These are phyloP conservation scores for Polytrichum commune DNA, from an alignment of 225 moss, liverwort and hornwort species.

Conservation along the genomic window DNA sequence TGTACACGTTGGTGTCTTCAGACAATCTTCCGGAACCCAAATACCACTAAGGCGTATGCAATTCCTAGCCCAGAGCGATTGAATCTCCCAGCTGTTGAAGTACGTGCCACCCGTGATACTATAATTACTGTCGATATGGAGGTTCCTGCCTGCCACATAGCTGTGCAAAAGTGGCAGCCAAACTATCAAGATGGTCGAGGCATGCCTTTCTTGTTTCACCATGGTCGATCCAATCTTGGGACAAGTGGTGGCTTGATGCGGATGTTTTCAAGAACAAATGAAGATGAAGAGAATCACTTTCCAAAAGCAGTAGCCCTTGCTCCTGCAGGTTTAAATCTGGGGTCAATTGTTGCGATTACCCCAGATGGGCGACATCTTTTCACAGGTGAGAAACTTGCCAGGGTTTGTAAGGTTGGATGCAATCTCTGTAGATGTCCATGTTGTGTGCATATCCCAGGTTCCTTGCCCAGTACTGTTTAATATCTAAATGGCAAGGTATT, in stretches of 20 bases:
- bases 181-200: constrained; percentile 87
- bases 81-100: constrained; percentile 72
- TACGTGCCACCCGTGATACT: constrained; percentile 66
- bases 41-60: constrained; percentile 74
- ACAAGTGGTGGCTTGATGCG: constrained; percentile 73
- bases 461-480: no score
- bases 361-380: constrained; percentile 78
- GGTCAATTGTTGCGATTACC: constrained; percentile 60
- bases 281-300: constrained; percentile 55
- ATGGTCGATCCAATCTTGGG: constrained; percentile 57
- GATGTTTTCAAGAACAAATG: constrained; percentile 64
- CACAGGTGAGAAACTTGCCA: constrained; percentile 45
- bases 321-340: constrained; percentile 54
- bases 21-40: constrained; percentile 86
- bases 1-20: constrained; percentile 17
- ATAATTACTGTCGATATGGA: constrained; percentile 74
- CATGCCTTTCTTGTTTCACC: constrained; percentile 80
- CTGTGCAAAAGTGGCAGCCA: constrained; percentile 83
- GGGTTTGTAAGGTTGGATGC: no score
- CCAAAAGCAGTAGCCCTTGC: constrained; percentile 65
- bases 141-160: constrained; percentile 81
- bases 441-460: no score
- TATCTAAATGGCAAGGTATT: no score
- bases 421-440: no score
- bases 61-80: constrained; percentile 73